Base-by-base conservation (phyloP, 257 asterid species). In the Lavandula angustifolia region DNA sequence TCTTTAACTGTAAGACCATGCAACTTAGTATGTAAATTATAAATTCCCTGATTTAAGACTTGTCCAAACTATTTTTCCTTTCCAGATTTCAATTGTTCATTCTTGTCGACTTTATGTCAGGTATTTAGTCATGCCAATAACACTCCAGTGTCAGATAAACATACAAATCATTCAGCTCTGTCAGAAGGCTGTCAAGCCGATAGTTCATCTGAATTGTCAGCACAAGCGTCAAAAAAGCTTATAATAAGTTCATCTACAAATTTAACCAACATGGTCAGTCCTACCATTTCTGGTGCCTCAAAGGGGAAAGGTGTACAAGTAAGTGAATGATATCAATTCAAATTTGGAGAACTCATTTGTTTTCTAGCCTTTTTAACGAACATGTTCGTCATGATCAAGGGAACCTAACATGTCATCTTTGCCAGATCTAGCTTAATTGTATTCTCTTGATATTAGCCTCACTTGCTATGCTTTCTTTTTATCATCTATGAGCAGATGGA, bases 1-100 rank as follows among this genome's bases (percentile, higher is more conserved):
- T 76, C 66, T 59, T 58, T 60, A 22, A 16, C 4, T 33, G 80
- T 75, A 64, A 79, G 80, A 54, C 54, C 55, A 40, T 29, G 56
- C 43, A 32, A 9, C 42, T 57, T 69, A 59, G 57, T 48, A 9
- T 56, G 22, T 42, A 3, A 54, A 35, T 34, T 42, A 57, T 38
- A 13, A 37, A 46, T 64, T 54, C 53, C 38, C 17, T 42, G 50
- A 51, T 61, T 33, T 44, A 54, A 8, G 31, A 42, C 46, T 68
- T 22, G 47, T 41, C 9, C 3, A 7, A 4, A 17, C 54, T 13
- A 4, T 54, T 35, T 54, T 9, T 68, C 53, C 9, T 13, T 64
- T 42, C 33, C 3, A 35, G 56, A 13, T 4, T 40, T 27, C 46
- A 63, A 33, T 5, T 60, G 17, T 49, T 33, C 13, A 33, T 18